These are phyloP conservation scores for Cladophialophora immunda DNA, from an alignment of 2,329 filamentous ascomycete genomes.

Conservation along the genomic window DNA sequence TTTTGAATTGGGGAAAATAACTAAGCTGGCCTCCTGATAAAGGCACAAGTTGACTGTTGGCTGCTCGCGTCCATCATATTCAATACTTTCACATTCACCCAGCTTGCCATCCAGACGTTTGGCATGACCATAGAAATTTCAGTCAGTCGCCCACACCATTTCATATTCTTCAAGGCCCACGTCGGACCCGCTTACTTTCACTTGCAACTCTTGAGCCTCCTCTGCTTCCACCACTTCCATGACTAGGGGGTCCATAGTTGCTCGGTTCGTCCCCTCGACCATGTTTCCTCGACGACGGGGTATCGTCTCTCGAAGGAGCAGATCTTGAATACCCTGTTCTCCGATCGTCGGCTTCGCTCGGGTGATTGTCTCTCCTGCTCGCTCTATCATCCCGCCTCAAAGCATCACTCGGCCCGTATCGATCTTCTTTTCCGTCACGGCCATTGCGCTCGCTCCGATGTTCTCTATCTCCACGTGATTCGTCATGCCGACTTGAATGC, in stretches of 20 bases:
- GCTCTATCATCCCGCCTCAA: slow-evolving; percentile 30
- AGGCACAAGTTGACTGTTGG: neutral
- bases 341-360: slow-evolving; percentile 30
- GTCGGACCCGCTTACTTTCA: slow-evolving; percentile 53
- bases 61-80: slow-evolving; percentile 14
- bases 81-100: slow-evolving; percentile 7
- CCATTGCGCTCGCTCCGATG: slow-evolving; percentile 31
- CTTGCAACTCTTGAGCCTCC: slow-evolving; percentile 51
- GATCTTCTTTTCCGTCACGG: slow-evolving; percentile 34
- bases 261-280: slow-evolving; percentile 43
- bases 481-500: slow-evolving; percentile 37
- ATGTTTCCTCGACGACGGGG: slow-evolving; percentile 47
- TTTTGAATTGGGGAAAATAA: slow-evolving; percentile 14
- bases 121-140: neutral
- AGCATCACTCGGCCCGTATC: slow-evolving; percentile 28
- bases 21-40: neutral
- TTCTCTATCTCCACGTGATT: slow-evolving; percentile 34
- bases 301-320: slow-evolving; percentile 44
- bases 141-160: neutral
- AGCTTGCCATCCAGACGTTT: neutral
- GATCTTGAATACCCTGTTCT: slow-evolving; percentile 33
- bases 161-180: slow-evolving; percentile 45
- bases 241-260: slow-evolving; percentile 45
- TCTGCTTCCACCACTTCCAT: slow-evolving; percentile 43
- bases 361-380: slow-evolving; percentile 31